Percentiles rank a stretch among this genome's conserved stretches.
These are phyloP conservation scores for Fomitopsis palustris DNA, from an alignment of 1,284 basidiomycete species.

Conservation along the genomic window DNA sequence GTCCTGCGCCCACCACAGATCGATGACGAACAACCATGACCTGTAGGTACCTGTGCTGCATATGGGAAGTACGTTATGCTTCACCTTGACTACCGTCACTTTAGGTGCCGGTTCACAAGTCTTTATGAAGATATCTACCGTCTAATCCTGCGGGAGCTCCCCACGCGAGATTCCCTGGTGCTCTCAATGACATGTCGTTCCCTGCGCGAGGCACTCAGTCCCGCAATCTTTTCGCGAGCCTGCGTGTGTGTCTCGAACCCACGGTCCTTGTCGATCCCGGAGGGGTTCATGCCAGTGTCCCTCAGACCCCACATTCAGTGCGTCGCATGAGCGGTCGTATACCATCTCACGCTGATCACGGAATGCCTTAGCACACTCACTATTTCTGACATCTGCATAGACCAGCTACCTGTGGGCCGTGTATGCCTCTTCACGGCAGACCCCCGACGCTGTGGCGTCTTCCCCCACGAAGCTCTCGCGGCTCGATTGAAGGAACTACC, in stretches of 20 bases:
- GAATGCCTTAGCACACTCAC: neutral
- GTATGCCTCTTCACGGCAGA: neutral
- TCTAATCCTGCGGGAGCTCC: neutral
- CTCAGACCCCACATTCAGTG: neutral
- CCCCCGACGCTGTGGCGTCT: neutral
- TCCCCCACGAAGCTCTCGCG: neutral
- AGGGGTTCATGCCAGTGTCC: too few relatives aligned
- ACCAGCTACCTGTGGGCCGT: neutral
- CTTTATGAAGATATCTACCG: neutral
- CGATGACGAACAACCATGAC: too few relatives aligned
- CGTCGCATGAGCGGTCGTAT: neutral
- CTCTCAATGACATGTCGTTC: neutral
- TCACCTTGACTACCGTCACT: too few relatives aligned
- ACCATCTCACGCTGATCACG: too few relatives aligned
- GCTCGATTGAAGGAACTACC: neutral
- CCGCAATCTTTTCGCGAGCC: neutral
- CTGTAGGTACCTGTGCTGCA: too few relatives aligned
- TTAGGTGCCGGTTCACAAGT: neutral
- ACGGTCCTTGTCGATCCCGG: too few relatives aligned
- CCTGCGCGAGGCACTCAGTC: neutral
- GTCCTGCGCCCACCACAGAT: too few relatives aligned
- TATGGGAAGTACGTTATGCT: too few relatives aligned
- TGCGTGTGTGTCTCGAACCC: neutral
- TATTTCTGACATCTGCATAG: neutral
- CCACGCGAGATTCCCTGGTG: neutral